Percentiles rank a stretch among this genome's conserved stretches.
Conservation (phyloP, 768 basidiomycete species). For the Lactarius pseudohatsudake region DNA sequence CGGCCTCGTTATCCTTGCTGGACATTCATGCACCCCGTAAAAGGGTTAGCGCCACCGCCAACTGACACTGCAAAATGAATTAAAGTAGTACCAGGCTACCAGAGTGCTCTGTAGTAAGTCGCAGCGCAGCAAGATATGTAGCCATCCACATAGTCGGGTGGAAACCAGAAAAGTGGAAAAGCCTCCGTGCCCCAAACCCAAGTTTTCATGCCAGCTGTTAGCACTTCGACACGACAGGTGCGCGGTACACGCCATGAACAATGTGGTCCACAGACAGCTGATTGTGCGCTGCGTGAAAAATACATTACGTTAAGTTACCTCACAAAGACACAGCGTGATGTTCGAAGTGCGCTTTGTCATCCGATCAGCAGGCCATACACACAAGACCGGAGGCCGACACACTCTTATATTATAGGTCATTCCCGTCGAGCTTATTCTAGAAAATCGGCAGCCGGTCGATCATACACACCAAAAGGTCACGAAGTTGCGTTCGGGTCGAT, state of each 20-base stretch:
- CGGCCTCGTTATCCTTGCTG: slow-evolving; percentile 1
- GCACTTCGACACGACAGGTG: slow-evolving; percentile 4
- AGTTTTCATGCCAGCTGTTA: neutral
- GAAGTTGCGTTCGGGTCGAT: neutral
- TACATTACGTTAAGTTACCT: slow-evolving; percentile 19
- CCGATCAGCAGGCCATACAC: slow-evolving; percentile 9
- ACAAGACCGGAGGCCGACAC: neutral
- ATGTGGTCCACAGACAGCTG: neutral
- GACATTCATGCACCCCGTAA: slow-evolving; percentile 4
- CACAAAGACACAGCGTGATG: slow-evolving; percentile 13
- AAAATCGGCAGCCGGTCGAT: neutral
- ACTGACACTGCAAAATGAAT: neutral
- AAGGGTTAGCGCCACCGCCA: neutral
- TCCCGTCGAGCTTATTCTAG: neutral
- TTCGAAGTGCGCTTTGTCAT: slow-evolving; percentile 7
- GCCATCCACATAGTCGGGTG: neutral
- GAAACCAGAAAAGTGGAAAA: neutral
- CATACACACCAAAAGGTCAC: neutral
- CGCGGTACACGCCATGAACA: slow-evolving; percentile 5
- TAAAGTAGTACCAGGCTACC: neutral
- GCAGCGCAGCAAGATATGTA: neutral
- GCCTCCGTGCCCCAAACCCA: neutral
- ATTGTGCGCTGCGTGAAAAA: slow-evolving; percentile 5
- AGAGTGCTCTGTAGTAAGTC: neutral
- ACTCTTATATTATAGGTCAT: neutral